These are phyloP conservation scores for Epichloe brachyelytri DNA, from an alignment of 2,329 filamentous ascomycete genomes.

Conservation along the genomic window DNA sequence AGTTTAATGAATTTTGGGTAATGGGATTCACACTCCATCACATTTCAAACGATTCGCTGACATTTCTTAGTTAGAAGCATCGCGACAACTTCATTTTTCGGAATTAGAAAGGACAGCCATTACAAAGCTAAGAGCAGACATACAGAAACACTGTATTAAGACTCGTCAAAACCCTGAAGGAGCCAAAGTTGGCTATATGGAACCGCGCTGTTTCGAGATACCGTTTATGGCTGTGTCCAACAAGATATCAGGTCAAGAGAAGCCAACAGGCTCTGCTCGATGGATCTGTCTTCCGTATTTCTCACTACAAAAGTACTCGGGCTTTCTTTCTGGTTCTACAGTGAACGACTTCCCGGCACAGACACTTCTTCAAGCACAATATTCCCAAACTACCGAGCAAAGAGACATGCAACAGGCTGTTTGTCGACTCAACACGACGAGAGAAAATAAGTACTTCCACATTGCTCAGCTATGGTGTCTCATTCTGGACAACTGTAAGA, in stretches of 20 bases:
- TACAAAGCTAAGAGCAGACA: conserved; percentile 22
- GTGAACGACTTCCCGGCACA: conserved; percentile 26
- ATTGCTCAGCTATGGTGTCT: conserved; percentile 36
- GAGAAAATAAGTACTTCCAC: conserved; percentile 29
- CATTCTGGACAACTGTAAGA: conserved; percentile 29
- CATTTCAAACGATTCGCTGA: conserved; percentile 3
- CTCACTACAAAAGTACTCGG: conserved; percentile 29
- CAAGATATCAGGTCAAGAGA: conserved; percentile 5
- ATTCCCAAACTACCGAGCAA: conserved; percentile 23
- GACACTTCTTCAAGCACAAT: conserved; percentile 31
- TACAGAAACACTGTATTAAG: conserved; percentile 25
- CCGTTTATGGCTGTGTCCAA: conserved; percentile 15
- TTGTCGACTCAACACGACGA: conserved; percentile 23
- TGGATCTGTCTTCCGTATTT: conserved; percentile 38
- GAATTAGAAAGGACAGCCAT: conserved; percentile 22
- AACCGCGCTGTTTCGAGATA: conserved; percentile 26
- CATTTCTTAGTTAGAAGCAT: conserved; percentile 20
- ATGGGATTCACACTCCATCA: not conserved
- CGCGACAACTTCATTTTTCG: conserved; percentile 19
- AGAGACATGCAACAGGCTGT: conserved; percentile 35
- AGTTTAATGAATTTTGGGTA: conserved; percentile 30
- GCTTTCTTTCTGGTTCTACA: conserved; percentile 19
- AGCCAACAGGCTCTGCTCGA: conserved; percentile 12
- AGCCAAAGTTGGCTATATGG: conserved; percentile 27
- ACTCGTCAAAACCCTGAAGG: conserved; percentile 24